phyloP scores from a whole-genome alignment of 768 basidiomycete species.

The Phylloporus sp. region DNA sequence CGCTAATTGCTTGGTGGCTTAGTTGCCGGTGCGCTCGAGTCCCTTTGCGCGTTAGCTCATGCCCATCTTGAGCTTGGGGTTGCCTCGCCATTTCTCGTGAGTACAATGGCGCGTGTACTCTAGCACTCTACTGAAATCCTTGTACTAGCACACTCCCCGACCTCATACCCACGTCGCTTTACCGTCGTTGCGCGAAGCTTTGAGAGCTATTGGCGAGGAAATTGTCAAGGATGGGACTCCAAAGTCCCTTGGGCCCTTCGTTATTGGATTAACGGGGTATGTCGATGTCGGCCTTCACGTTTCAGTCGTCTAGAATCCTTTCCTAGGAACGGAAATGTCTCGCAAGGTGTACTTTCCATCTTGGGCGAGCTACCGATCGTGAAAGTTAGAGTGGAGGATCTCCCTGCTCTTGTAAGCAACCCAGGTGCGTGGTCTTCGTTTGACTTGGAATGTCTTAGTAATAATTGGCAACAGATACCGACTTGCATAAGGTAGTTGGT shows the following conservation, averaged over 20 bases:
- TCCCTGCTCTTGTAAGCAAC: conserved; percentile 51
- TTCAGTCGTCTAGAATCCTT: neutral
- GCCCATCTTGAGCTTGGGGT: conserved; percentile 73
- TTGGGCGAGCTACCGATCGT: conserved; percentile 65
- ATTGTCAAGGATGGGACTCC: conserved; percentile 59
- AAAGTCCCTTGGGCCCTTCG: conserved; percentile 63
- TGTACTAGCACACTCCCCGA: conserved; percentile 58
- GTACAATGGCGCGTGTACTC: conserved; percentile 19
- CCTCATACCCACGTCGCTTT: conserved; percentile 71
- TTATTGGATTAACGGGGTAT: conserved; percentile 82
- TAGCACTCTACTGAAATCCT: neutral
- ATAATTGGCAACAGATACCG: conserved; percentile 38
- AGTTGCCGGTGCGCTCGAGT: conserved; percentile 86
- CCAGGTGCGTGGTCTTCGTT: conserved; percentile 36
- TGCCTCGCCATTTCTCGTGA: conserved; percentile 76
- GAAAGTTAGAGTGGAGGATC: conserved; percentile 49
- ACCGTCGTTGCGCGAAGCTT: conserved; percentile 42
- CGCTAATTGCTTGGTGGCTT: conserved; percentile 5
- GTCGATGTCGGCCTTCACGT: conserved; percentile 8
- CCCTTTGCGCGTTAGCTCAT: conserved; percentile 72
- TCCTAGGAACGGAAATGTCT: conserved; percentile 72
- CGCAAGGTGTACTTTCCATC: conserved; percentile 70
- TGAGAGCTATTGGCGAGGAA: conserved; percentile 52
- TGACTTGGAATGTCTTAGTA: neutral
- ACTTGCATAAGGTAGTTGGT: conserved; percentile 48